These are phyloP conservation scores for Leccinum longicurvipes DNA, from an alignment of 768 basidiomycete species.

Conservation along the genomic window DNA sequence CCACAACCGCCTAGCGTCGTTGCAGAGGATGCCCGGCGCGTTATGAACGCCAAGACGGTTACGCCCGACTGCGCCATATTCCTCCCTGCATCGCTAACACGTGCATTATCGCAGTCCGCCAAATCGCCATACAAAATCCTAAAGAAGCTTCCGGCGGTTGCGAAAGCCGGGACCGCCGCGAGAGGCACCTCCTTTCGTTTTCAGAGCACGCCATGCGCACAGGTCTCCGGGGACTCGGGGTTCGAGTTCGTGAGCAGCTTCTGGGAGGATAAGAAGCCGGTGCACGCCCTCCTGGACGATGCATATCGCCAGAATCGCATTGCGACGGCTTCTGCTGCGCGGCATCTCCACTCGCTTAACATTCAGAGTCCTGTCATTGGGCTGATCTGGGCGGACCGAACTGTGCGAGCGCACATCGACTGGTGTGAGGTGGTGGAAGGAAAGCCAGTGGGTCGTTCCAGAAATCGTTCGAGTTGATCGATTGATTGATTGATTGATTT, in stretches of 20 bases:
- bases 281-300: slow-evolving; percentile 45
- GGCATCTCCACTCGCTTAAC: slow-evolving; percentile 48
- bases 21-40: slow-evolving; percentile 31
- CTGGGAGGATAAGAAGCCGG: slow-evolving; percentile 61
- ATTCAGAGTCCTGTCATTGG: slow-evolving; percentile 49
- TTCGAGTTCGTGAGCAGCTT: slow-evolving; percentile 55
- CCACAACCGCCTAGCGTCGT: slow-evolving; percentile 39
- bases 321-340: slow-evolving; percentile 46
- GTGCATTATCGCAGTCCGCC: slow-evolving; percentile 40
- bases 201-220: slow-evolving; percentile 48
- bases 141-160: slow-evolving; percentile 37
- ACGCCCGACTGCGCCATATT: slow-evolving; percentile 51
- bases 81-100: slow-evolving; percentile 38
- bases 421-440: slow-evolving; percentile 42
- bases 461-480: not conserved
- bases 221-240: slow-evolving; percentile 42
- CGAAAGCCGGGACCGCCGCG: slow-evolving; percentile 35
- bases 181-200: slow-evolving; percentile 47
- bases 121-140: slow-evolving; percentile 48
- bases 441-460: slow-evolving; percentile 32
- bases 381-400: slow-evolving; percentile 51
- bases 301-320: slow-evolving; percentile 60
- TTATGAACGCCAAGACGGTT: slow-evolving; percentile 45
- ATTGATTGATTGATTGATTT: not conserved
- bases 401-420: slow-evolving; percentile 53